Conservation (phyloP, 805 yeast genomes). For the Kuraishia piskuri region DNA sequence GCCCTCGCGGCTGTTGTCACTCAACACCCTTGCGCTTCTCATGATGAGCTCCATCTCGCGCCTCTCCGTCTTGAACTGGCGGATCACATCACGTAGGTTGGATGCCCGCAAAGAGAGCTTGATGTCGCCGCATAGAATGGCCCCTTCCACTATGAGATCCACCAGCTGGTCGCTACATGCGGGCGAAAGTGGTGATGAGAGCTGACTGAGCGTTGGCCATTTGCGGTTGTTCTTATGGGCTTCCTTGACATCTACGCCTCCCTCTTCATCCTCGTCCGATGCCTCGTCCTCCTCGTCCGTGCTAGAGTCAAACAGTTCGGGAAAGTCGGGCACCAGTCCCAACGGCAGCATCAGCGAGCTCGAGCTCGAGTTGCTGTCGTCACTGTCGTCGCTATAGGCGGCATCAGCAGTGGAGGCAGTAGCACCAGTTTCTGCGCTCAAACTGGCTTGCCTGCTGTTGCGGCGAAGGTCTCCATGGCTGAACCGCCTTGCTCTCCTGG, state of each 20-base stretch:
- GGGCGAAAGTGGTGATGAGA: constrained; percentile 47
- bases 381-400: background rate
- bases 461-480: background rate
- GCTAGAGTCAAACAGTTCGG: background rate
- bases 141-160: constrained; percentile 53
- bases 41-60: background rate
- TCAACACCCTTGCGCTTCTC: background rate
- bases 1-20: background rate
- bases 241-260: background rate
- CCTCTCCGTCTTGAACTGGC: constrained; percentile 24
- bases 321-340: background rate
- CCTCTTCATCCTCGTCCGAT: background rate
- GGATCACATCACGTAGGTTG: constrained; percentile 44
- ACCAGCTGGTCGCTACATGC: constrained; percentile 48
- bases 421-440: background rate
- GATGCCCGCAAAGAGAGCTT: constrained; percentile 50
- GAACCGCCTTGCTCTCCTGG: background rate
- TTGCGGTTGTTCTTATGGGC: constrained; percentile 1
- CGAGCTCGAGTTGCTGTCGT: background rate
- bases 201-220: constrained; percentile 47
- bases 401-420: background rate
- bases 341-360: background rate
- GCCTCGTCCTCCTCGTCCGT: background rate
- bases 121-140: constrained; percentile 54
- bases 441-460: background rate